phyloP scores from a whole-genome alignment of 148 eudicot species.

The Limonium bicolor region DNA sequence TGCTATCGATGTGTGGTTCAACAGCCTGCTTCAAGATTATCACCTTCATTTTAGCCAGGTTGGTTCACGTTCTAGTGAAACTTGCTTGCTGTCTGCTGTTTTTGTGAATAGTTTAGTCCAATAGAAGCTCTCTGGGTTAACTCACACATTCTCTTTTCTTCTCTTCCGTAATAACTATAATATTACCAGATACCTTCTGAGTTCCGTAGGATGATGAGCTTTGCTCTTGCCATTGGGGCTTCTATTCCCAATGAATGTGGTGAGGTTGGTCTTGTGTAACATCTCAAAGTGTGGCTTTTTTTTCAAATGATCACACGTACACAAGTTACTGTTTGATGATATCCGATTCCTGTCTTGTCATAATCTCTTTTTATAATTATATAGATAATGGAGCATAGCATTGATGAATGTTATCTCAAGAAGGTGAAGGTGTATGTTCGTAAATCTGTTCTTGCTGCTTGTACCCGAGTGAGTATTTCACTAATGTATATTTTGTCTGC shows the following conservation, averaged over 20 bases:
- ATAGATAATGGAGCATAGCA: neutral
- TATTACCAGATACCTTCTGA: constrained; percentile 44
- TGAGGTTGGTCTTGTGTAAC: constrained; percentile 41
- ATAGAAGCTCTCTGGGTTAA: too few species aligned
- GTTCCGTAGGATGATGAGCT: constrained; percentile 42
- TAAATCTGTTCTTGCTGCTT: constrained; percentile 56
- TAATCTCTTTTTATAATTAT: neutral
- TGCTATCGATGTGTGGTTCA: constrained; percentile 63
- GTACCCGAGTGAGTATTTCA: constrained; percentile 50
- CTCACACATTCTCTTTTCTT: too few species aligned
- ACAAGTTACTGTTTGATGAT: neutral
- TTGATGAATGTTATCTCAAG: constrained; percentile 14
- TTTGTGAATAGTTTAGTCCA: neutral
- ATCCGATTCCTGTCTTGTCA: neutral
- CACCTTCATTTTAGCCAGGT: constrained; percentile 75
- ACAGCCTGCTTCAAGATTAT: constrained; percentile 58
- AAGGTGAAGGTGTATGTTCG: constrained; percentile 38
- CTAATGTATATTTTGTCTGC: too few species aligned
- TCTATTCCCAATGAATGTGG: constrained; percentile 26
- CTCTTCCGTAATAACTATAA: too few species aligned
- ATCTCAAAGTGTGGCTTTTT: too few species aligned
- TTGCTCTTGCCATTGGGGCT: constrained; percentile 38
- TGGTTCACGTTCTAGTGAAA: too few species aligned
- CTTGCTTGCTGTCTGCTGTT: too few species aligned
- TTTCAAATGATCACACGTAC: too few species aligned